These are phyloP conservation scores for Jacaranda copaia DNA, from an alignment of 257 asterid genomes.

Conservation along the genomic window DNA sequence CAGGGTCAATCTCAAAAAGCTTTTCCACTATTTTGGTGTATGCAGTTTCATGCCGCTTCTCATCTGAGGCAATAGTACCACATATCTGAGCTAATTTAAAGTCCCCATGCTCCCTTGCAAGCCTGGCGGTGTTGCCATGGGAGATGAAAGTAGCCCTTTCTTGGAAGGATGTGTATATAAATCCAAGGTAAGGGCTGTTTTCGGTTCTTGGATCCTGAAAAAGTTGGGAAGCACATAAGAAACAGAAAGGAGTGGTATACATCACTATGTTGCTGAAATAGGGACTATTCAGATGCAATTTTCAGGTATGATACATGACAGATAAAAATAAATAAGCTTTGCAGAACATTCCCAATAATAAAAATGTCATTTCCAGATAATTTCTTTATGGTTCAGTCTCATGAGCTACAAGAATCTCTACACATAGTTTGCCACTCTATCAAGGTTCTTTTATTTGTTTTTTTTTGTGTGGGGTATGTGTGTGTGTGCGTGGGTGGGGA, in stretches of 20 bases:
- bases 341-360: too few species aligned
- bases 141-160: slow-evolving; percentile 36
- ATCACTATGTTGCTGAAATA: too few species aligned
- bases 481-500: too few species aligned
- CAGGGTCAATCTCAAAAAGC: slow-evolving; percentile 34
- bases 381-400: too few species aligned
- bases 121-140: slow-evolving; percentile 37
- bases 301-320: too few species aligned
- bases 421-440: too few species aligned
- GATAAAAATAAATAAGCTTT: too few species aligned
- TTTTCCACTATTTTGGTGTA: slow-evolving; percentile 34
- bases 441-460: too few species aligned
- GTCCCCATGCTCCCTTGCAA: slow-evolving; percentile 36
- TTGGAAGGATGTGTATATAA: slow-evolving; percentile 36
- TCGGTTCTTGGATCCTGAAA: slow-evolving; percentile 25
- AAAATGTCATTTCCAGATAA: too few species aligned
- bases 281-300: too few species aligned
- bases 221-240: not conserved
- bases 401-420: too few species aligned
- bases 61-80: slow-evolving; percentile 35
- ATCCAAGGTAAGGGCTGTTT: slow-evolving; percentile 32
- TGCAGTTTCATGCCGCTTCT: slow-evolving; percentile 39
- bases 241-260: not conserved
- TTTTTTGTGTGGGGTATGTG: too few species aligned
- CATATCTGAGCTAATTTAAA: slow-evolving; percentile 23